A percentile compares a stretch with the other conserved stretches of the same genome.
These are phyloP conservation scores for Pseudozyma thailandica DNA, from an alignment of 1,284 basidiomycete species.

Conservation along the genomic window DNA sequence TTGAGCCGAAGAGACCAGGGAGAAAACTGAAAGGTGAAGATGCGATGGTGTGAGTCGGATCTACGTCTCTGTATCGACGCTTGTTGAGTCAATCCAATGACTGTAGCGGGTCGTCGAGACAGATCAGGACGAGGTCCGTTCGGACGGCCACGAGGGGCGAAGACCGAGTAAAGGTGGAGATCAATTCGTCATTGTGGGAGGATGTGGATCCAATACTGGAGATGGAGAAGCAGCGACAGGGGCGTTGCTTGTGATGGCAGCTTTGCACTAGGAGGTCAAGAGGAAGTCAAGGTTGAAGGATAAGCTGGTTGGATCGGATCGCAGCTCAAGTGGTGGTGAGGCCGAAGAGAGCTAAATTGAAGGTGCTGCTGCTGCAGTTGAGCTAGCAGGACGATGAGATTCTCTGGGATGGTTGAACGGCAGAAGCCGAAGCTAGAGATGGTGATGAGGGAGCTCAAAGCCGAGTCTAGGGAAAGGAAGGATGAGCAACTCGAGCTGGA, in stretches of 20 bases:
- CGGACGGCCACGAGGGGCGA: slow-evolving; percentile 46
- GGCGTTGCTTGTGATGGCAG: slow-evolving; percentile 9
- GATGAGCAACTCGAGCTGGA: not conserved
- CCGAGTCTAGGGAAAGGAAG: not conserved
- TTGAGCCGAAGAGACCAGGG: too few relatives aligned
- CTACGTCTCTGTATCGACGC: not conserved
- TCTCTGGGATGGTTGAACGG: not conserved
- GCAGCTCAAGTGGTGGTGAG: not conserved
- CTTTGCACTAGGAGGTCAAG: too few relatives aligned
- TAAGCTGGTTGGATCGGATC: not conserved
- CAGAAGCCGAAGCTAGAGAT: slow-evolving; percentile 1
- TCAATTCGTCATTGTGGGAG: slow-evolving; percentile 37
- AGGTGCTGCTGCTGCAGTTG: not conserved
- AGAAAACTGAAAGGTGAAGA: too few relatives aligned
- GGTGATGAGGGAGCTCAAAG: slow-evolving; percentile 10
- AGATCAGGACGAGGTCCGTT: slow-evolving; percentile 22
- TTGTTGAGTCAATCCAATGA: not conserved
- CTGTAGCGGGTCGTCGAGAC: not conserved
- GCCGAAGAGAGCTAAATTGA: not conserved
- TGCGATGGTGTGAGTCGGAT: not conserved
- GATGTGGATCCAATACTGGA: slow-evolving; percentile 18
- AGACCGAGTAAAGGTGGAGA: slow-evolving; percentile 23
- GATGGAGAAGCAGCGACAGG: slow-evolving; percentile 11
- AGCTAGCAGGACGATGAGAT: not conserved
- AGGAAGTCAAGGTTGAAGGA: not conserved